A percentile compares a stretch with the other conserved stretches of the same genome.
Conservation (phyloP, 2,329 filamentous ascomycete species). For the Scedosporium minutisporum region DNA sequence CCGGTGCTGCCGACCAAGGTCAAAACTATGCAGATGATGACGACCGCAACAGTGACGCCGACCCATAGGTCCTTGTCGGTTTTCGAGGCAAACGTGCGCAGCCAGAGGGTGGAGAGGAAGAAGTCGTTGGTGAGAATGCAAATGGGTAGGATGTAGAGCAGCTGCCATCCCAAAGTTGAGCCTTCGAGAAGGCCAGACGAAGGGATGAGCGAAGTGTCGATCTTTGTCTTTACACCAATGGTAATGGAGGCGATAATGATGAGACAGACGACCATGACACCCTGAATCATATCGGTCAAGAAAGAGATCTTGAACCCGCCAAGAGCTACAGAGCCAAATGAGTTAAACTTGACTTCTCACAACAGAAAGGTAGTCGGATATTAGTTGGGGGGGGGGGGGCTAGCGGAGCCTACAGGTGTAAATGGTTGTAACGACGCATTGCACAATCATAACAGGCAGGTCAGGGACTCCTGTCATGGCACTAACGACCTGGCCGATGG, state of each 20-base stretch:
- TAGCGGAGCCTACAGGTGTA: conserved; percentile 60
- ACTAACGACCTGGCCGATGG: conserved; percentile 68
- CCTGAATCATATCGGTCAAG: conserved; percentile 74
- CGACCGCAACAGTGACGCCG: conserved; percentile 59
- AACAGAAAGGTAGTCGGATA: too few relatives aligned
- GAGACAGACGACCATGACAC: conserved; percentile 64
- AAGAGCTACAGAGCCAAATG: conserved; percentile 42
- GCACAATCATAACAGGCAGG: conserved; percentile 66
- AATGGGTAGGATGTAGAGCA: conserved; percentile 74
- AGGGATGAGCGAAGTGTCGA: conserved; percentile 59
- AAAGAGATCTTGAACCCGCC: conserved; percentile 80
- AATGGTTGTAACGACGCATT: conserved; percentile 69
- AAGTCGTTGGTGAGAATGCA: conserved; percentile 79
- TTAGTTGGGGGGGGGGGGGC: too few relatives aligned
- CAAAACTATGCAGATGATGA: conserved; percentile 57
- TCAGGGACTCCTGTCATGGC: conserved; percentile 66
- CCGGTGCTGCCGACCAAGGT: conserved; percentile 65
- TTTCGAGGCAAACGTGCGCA: conserved; percentile 71
- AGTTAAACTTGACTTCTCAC: neutral
- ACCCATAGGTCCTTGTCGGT: conserved; percentile 71
- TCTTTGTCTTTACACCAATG: conserved; percentile 65
- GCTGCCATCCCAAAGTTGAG: conserved; percentile 70
- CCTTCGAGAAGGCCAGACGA: conserved; percentile 59
- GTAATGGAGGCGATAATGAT: conserved; percentile 69
- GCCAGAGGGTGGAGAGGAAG: conserved; percentile 77